These are phyloP conservation scores for Nothopassalora personata DNA, from an alignment of 2,329 filamentous ascomycete genomes.

Conservation along the genomic window DNA sequence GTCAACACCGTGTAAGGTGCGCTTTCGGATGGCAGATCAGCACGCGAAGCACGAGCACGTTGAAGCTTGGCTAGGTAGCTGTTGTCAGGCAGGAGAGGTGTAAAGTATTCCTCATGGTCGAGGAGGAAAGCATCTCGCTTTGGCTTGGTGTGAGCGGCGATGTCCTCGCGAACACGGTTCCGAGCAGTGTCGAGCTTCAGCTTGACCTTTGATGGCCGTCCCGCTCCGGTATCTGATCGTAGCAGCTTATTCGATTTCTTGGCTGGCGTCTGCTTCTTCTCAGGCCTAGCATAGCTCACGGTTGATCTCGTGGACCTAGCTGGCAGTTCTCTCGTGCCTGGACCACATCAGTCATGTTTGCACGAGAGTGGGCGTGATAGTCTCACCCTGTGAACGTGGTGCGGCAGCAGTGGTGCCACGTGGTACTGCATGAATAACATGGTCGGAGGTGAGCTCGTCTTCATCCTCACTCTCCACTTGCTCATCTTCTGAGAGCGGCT, in stretches of 20 bases:
- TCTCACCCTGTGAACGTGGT: not conserved
- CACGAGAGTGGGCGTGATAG: not conserved
- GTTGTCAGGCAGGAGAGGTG: constrained; percentile 42
- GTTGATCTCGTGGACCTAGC: constrained; percentile 22
- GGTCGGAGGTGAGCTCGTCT: constrained; percentile 22
- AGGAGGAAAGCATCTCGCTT: constrained; percentile 45
- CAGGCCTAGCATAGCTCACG: constrained; percentile 21
- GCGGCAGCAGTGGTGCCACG: constrained; percentile 2
- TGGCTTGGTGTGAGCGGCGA: constrained; percentile 38
- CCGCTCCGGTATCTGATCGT: constrained; percentile 11
- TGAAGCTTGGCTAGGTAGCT: constrained; percentile 42
- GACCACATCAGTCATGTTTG: not conserved
- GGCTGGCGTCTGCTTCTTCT: constrained; percentile 15
- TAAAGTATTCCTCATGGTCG: constrained; percentile 42
- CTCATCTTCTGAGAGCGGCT: not conserved
- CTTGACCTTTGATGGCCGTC: constrained; percentile 2
- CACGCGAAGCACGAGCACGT: constrained; percentile 9
- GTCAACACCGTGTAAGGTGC: constrained; percentile 37
- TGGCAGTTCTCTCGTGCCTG: constrained; percentile 22
- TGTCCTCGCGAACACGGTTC: constrained; percentile 37
- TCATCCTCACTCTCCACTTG: constrained; percentile 3
- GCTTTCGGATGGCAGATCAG: constrained; percentile 10
- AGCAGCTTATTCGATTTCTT: constrained; percentile 15
- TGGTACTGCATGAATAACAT: constrained; percentile 20
- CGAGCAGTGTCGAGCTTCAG: constrained; percentile 35